Conservation (phyloP, 495 filamentous ascomycete genomes). For the Penicillium egyptiacum region DNA sequence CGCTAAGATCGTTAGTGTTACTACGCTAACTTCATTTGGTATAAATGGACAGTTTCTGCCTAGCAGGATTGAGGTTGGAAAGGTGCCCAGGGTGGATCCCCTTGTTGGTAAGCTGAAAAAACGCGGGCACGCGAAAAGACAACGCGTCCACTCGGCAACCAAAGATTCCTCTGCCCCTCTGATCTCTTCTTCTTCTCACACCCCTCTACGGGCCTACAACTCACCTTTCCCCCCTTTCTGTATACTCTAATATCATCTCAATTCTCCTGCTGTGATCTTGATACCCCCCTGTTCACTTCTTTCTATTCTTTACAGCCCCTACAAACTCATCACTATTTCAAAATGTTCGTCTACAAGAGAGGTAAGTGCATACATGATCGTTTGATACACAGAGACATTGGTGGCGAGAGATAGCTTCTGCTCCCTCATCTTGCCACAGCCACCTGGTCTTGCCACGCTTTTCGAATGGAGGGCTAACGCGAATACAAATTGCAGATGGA, state of each 20-base stretch:
- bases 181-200: slow-evolving; percentile 20
- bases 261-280: slow-evolving; percentile 10
- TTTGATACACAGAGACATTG: neutral
- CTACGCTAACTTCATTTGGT: neutral
- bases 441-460: slow-evolving; percentile 27
- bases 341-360: slow-evolving; percentile 71
- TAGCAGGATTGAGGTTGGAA: neutral
- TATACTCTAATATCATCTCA: slow-evolving; percentile 3
- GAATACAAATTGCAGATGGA: slow-evolving; percentile 64
- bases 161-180: slow-evolving; percentile 28
- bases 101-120: slow-evolving; percentile 15
- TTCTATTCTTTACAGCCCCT: slow-evolving; percentile 14
- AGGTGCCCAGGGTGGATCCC: slow-evolving; percentile 1
- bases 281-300: slow-evolving; percentile 17
- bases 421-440: slow-evolving; percentile 3
- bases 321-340: slow-evolving; percentile 20
- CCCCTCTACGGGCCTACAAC: slow-evolving; percentile 20
- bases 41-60: slow-evolving; percentile 6
- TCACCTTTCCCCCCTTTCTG: neutral
- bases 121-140: slow-evolving; percentile 15
- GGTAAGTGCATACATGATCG: slow-evolving; percentile 45
- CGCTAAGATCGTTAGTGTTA: neutral
- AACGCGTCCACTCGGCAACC: slow-evolving; percentile 16
- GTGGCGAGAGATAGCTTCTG: slow-evolving; percentile 11
- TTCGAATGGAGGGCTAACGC: slow-evolving; percentile 23